These are phyloP conservation scores for Tripidium arundinaceum DNA, from an alignment of 202 grass and related monocot species.

Conservation along the genomic window DNA sequence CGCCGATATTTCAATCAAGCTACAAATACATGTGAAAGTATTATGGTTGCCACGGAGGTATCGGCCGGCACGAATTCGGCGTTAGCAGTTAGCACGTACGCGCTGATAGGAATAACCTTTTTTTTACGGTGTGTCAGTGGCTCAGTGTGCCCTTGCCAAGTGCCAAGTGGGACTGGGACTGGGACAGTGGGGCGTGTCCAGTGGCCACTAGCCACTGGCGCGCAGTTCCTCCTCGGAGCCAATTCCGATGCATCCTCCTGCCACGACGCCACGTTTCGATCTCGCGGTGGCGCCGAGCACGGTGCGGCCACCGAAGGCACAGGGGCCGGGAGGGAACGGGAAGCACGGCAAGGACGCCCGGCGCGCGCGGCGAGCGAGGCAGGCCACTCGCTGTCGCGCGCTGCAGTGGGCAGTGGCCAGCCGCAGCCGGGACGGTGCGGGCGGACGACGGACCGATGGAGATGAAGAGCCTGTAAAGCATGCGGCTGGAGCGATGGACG, in stretches of 20 bases:
- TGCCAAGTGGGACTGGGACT: background rate
- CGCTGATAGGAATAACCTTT: background rate
- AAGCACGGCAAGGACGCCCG: conserved; percentile 17
- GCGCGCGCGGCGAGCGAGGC: background rate
- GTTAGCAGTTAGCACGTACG: no score
- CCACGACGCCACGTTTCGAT: conserved; percentile 51
- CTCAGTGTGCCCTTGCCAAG: background rate
- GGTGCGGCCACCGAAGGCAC: background rate
- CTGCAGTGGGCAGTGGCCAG: background rate
- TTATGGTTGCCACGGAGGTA: no score
- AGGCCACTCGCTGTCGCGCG: background rate
- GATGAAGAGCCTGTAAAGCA: background rate
- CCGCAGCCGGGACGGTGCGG: no score
- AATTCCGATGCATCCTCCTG: conserved; percentile 37
- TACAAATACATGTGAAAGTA: no score
- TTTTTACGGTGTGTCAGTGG: background rate
- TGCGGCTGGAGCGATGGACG: background rate
- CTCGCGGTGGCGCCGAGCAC: background rate
- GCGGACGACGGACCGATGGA: no score
- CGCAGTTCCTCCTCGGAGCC: background rate
- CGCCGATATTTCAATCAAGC: no score
- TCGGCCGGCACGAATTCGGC: no score
- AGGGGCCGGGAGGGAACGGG: background rate
- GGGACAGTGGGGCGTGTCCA: background rate
- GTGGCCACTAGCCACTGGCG: background rate